Evolutionary conservation across 495 filamentous ascomycete species (phyloP).

Genomic region (Penicillium coffeae): DNA sequence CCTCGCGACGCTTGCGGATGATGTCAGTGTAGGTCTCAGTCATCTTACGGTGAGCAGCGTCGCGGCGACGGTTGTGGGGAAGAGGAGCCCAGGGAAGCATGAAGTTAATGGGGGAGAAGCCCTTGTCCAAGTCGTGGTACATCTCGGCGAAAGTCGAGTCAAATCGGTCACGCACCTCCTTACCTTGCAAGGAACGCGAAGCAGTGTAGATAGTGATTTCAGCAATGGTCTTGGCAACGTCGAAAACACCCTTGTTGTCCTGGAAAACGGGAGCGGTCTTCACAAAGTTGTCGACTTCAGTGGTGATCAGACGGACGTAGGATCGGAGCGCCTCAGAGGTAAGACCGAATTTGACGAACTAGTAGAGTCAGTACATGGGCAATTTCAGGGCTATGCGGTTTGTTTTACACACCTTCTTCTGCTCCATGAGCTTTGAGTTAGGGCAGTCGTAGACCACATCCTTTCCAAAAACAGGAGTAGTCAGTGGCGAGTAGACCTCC

Average conservation of each 20-base stretch:
- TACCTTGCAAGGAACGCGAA: constrained; percentile 60
- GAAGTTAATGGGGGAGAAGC: constrained; percentile 64
- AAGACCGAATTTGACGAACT: constrained; percentile 65
- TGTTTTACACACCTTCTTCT: constrained; percentile 53
- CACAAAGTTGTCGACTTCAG: constrained; percentile 51
- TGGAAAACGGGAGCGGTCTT: constrained; percentile 44
- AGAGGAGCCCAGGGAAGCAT: constrained; percentile 60
- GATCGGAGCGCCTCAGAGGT: constrained; percentile 59
- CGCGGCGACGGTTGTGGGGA: constrained; percentile 58
- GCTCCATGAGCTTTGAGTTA: constrained; percentile 64
- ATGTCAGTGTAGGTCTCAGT: constrained; percentile 58
- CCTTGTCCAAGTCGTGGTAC: constrained; percentile 64
- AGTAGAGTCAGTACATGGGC: constrained; percentile 1
- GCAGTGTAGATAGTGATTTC: constrained; percentile 66
- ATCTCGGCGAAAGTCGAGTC: constrained; percentile 60
- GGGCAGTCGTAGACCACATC: constrained; percentile 65
- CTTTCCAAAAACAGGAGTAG: constrained; percentile 59
- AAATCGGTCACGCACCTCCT: constrained; percentile 59
- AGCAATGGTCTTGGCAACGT: constrained; percentile 52
- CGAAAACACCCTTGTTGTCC: constrained; percentile 42
- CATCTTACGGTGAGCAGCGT: constrained; percentile 55
- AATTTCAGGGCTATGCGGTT: background rate
- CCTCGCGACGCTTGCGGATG: constrained; percentile 48
- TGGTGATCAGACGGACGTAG: constrained; percentile 55
- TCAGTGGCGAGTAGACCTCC: constrained; percentile 59